These are phyloP conservation scores for Dactylellina haptotyla DNA, from an alignment of 2,329 filamentous ascomycete genomes.

Conservation along the genomic window DNA sequence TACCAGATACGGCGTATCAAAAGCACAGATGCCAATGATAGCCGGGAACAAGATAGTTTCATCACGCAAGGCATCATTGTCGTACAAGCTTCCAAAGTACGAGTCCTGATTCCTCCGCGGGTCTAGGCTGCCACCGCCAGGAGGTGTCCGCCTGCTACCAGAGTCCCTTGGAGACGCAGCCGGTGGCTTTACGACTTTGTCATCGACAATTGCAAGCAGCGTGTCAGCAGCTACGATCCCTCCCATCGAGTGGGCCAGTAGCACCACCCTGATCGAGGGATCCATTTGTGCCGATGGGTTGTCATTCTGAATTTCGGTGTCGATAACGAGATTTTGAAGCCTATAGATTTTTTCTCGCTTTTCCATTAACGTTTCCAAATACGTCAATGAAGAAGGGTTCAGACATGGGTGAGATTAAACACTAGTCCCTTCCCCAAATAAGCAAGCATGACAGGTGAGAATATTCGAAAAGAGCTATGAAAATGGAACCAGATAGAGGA, in stretches of 20 bases:
- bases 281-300: constrained; percentile 84
- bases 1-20: constrained; percentile 86
- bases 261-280: constrained; percentile 81
- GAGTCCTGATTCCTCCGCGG: constrained; percentile 47
- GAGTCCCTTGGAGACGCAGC: constrained; percentile 60
- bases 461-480: not conserved
- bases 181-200: constrained; percentile 64
- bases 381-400: constrained; percentile 32
- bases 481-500: too few species aligned
- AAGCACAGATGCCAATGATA: constrained; percentile 87
- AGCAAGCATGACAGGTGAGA: too few species aligned
- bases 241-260: constrained; percentile 89
- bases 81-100: constrained; percentile 41
- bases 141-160: constrained; percentile 3
- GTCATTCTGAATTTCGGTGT: constrained; percentile 64
- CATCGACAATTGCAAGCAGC: constrained; percentile 77
- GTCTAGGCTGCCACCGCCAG: constrained; percentile 43
- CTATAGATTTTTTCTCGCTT: too few species aligned
- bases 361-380: constrained; percentile 51
- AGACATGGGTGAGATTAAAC: not conserved
- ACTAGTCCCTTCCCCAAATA: not conserved
- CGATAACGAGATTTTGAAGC: constrained; percentile 53
- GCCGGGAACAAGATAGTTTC: constrained; percentile 86
- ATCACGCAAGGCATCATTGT: constrained; percentile 63
- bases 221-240: constrained; percentile 95